Evolutionary conservation across 768 basidiomycete genomes (phyloP), one percentile per base, ranked within the genome.

Genomic region (Boletus rufocinnamomeus): DNA sequence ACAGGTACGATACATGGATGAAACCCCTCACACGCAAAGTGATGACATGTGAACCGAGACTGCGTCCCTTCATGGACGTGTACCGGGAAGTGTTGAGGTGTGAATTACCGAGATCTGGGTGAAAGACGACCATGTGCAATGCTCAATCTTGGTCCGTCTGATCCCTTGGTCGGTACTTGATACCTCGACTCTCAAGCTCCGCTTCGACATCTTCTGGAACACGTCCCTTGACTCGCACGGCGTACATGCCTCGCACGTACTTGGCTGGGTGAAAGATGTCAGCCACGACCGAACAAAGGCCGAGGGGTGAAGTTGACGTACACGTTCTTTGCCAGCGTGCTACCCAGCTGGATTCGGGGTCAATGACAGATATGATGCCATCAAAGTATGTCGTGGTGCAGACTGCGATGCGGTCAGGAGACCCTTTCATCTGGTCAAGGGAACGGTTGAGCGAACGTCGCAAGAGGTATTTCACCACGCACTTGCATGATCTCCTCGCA

Each of bases 401-500:
- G 49, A 83, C 80, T 13, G 82, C 74, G 32, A 98, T 90, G 23
- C 92, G 83, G 60, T 98, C 97, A 7, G 84, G 79, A 51, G 85
- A 89, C 23, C 88, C 88, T 76, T 93, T 91, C 86, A 98, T 88
- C 95, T 98, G 63, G 55, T 49, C 23, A 43, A 53, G 21, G 46
- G 35, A 35, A 49, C n/a, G 17, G 21, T 52, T 32, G 23, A 34
- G 34, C 38, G 50, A 40, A 60, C n/a, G 27, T 14, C 50, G 30
- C 5, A 16, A 50, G 5, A 52, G 7, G 58, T 28, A 25, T 30
- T 9, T 38, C 38, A 38, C 32, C 8, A 72, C 83, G 55, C 59
- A 95, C 96, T 80, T 95, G 89, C 72, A 98, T 83, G 63, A 95
- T 80, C 70, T 96, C 93, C 66, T 98, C 96, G 69, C 97, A 99